Percentiles rank a stretch among this genome's conserved stretches.
Evolutionary conservation across 2,329 filamentous ascomycete species (phyloP).

Genomic region (Laburnicola sp.): DNA sequence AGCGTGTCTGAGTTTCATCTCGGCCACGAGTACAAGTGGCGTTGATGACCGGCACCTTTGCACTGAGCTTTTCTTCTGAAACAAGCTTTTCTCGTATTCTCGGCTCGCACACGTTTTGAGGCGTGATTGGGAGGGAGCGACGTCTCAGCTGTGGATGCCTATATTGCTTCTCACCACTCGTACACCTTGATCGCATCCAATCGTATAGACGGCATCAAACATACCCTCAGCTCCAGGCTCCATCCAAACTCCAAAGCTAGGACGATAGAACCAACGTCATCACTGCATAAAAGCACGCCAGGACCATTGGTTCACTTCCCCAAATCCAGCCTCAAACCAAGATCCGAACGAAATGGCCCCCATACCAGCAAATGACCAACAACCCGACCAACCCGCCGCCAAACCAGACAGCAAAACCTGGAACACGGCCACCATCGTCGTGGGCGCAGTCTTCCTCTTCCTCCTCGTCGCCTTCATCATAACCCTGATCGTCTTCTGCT

Average conservation of each 20-base stretch:
- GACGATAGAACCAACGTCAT: neutral
- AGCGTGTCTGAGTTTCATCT: constrained; percentile 30
- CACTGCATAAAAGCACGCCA: neutral
- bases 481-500: constrained; percentile 24
- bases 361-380: constrained; percentile 23
- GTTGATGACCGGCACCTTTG: constrained; percentile 17
- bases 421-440: constrained; percentile 33
- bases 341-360: constrained; percentile 30
- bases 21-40: constrained; percentile 29
- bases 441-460: constrained; percentile 29
- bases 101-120: neutral
- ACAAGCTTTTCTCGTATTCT: constrained; percentile 12
- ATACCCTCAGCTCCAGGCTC: constrained; percentile 11
- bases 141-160: constrained; percentile 26
- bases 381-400: constrained; percentile 13
- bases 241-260: constrained; percentile 7
- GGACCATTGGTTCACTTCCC: neutral
- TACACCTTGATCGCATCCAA: constrained; percentile 13
- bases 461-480: constrained; percentile 26
- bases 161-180: constrained; percentile 15
- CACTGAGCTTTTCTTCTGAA: constrained; percentile 11
- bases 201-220: neutral
- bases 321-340: neutral
- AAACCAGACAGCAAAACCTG: constrained; percentile 18
- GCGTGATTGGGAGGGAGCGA: neutral